These are phyloP conservation scores for Ophiocordyceps australis DNA, from an alignment of 2,329 filamentous ascomycete genomes.

Conservation along the genomic window DNA sequence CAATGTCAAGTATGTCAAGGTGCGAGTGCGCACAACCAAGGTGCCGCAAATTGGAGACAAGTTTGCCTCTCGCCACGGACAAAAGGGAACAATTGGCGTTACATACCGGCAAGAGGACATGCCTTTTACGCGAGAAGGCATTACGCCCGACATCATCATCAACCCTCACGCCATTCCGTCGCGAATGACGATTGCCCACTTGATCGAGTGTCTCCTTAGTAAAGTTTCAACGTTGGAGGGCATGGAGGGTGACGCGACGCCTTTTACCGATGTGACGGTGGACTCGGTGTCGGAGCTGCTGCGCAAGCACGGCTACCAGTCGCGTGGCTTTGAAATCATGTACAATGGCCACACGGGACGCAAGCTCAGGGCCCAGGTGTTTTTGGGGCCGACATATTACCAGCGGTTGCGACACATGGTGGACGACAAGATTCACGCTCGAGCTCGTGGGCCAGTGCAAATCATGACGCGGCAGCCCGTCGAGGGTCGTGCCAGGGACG, in stretches of 20 bases:
- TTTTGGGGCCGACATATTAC: conserved; percentile 96
- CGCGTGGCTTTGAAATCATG: conserved; percentile 94
- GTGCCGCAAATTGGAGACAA: conserved; percentile 98
- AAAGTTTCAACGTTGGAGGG: conserved; percentile 90
- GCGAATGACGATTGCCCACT: conserved; percentile 99
- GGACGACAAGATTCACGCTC: conserved; percentile 99
- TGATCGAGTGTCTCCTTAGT: conserved; percentile 95
- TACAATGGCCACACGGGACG: conserved; percentile 95
- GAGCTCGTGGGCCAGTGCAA: conserved; percentile 87
- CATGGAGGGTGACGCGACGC: conserved; percentile 91
- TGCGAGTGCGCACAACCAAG: conserved; percentile 93
- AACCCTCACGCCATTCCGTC: conserved; percentile 99
- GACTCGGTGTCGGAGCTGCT: conserved; percentile 80
- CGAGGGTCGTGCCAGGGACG: conserved; percentile 93
- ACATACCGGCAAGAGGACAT: conserved; percentile 97
- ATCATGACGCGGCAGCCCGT: conserved; percentile 95
- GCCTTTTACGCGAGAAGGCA: conserved; percentile 86
- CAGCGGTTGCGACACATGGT: conserved; percentile 98
- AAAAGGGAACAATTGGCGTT: conserved; percentile 98
- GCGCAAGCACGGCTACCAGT: conserved; percentile 83
- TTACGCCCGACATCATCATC: conserved; percentile 92
- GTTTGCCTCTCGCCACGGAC: conserved; percentile 96
- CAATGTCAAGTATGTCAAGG: conserved; percentile 90
- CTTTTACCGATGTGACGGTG: conserved; percentile 94
- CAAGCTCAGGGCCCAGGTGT: conserved; percentile 86